These are phyloP conservation scores for Cephaloascus fragrans DNA, from an alignment of 805 yeast species.

Conservation along the genomic window DNA sequence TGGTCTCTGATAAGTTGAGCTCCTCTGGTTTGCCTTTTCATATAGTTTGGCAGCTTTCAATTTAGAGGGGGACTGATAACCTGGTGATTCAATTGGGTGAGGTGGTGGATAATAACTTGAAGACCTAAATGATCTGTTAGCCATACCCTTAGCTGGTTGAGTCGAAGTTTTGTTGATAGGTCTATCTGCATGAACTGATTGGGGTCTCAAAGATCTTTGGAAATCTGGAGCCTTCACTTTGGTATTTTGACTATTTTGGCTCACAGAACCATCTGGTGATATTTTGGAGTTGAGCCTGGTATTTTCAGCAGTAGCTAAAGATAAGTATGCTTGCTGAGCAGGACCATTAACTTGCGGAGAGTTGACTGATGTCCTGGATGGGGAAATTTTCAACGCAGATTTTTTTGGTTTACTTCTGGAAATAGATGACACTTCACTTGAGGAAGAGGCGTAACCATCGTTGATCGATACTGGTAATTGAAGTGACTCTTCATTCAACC, in stretches of 20 bases:
- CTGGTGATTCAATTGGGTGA: slow-evolving; percentile 28
- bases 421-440: slow-evolving; percentile 15
- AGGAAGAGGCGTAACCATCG: slow-evolving; percentile 19
- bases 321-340: slow-evolving; percentile 56
- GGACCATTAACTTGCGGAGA: slow-evolving; percentile 13
- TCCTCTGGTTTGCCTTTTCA: slow-evolving; percentile 35
- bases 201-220: slow-evolving; percentile 24
- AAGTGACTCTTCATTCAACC: slow-evolving; percentile 12
- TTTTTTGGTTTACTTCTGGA: slow-evolving; percentile 35
- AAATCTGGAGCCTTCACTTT: slow-evolving; percentile 7
- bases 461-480: slow-evolving; percentile 9
- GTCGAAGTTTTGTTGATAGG: not conserved
- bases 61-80: slow-evolving; percentile 28
- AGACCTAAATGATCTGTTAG: slow-evolving; percentile 18
- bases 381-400: slow-evolving; percentile 25
- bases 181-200: slow-evolving; percentile 12
- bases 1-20: slow-evolving; percentile 29
- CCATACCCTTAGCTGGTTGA: slow-evolving; percentile 14
- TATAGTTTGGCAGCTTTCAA: slow-evolving; percentile 42
- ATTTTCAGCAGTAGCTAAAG: slow-evolving; percentile 70
- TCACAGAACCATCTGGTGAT: slow-evolving; percentile 15
- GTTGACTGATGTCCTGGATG: slow-evolving; percentile 4
- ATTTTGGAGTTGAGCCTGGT: slow-evolving; percentile 62
- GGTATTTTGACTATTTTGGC: slow-evolving; percentile 5
- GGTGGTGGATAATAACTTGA: slow-evolving; percentile 21